A percentile compares a stretch with the other conserved stretches of the same genome.
phyloP scores from a whole-genome alignment of 176 grass and related monocot species.

The Chrysopogon serrulatus region DNA sequence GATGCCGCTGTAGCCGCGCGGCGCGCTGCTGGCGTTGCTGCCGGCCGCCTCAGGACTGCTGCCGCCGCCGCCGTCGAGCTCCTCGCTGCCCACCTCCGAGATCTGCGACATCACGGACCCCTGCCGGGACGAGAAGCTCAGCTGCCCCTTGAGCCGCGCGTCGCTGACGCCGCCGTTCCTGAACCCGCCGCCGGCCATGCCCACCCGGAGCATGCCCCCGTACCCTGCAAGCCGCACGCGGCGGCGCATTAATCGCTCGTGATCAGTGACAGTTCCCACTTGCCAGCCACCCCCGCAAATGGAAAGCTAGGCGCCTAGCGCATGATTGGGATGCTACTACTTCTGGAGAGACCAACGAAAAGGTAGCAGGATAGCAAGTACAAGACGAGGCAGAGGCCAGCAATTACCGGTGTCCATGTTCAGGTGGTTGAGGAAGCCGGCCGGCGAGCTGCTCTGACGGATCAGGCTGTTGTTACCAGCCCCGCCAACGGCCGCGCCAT shows the following conservation, averaged over 20 bases:
- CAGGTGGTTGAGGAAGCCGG: constrained; percentile 68
- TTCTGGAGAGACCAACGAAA: constrained; percentile 9
- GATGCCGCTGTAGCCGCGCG: constrained; percentile 36
- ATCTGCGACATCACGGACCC: constrained; percentile 96
- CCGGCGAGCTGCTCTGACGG: constrained; percentile 85
- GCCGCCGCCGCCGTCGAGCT: constrained; percentile 44
- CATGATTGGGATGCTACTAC: constrained; percentile 30
- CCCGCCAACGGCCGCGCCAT: neutral
- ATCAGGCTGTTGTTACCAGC: constrained; percentile 36
- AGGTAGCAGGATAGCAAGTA: no score
- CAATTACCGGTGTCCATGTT: constrained; percentile 61
- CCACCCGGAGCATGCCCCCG: constrained; percentile 53
- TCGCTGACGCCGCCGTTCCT: constrained; percentile 7
- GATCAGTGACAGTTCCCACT: constrained; percentile 6
- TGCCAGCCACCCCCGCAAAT: constrained; percentile 23
- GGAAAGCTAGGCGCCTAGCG: constrained; percentile 20
- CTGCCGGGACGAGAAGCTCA: constrained; percentile 87
- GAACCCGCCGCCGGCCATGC: constrained; percentile 36
- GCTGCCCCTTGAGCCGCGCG: constrained; percentile 55
- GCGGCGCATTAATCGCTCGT: constrained; percentile 17
- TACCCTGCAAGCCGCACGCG: constrained; percentile 43
- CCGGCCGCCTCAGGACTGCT: constrained; percentile 61
- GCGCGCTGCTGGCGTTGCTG: constrained; percentile 22
- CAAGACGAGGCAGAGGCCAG: neutral
- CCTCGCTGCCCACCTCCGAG: constrained; percentile 92